Evolutionary conservation across 2,329 filamentous ascomycete genomes (phyloP).

Genomic region (Arthrobotrys conoides): DNA sequence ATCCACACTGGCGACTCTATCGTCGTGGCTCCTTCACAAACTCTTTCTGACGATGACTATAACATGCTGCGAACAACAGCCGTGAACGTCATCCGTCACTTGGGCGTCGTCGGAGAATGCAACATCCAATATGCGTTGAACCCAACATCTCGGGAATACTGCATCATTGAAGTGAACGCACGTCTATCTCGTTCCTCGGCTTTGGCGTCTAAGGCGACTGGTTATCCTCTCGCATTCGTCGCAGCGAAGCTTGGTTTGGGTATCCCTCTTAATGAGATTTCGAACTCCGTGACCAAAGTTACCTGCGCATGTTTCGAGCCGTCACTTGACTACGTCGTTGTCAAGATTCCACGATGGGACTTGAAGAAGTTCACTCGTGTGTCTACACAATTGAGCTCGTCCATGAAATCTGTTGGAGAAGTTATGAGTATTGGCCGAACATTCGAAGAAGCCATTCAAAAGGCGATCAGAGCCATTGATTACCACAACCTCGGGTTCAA

Average conservation of each 20-base stretch:
- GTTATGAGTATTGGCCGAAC: conserved; percentile 98
- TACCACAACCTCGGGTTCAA: conserved; percentile 96
- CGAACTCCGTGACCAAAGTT: conserved; percentile 93
- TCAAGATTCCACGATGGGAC: conserved; percentile 99
- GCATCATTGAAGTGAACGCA: conserved; percentile 99
- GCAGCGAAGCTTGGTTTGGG: conserved; percentile 95
- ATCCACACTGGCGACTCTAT: conserved; percentile 99
- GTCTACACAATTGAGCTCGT: conserved; percentile 93
- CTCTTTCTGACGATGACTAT: conserved; percentile 96
- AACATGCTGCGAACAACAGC: conserved; percentile 98
- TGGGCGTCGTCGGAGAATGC: conserved; percentile 97
- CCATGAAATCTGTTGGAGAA: conserved; percentile 99
- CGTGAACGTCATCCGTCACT: conserved; percentile 95
- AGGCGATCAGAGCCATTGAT: conserved; percentile 95
- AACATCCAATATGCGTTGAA: conserved; percentile 99
- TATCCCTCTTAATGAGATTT: conserved; percentile 95
- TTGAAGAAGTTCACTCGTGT: conserved; percentile 98
- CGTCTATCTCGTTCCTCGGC: conserved; percentile 95
- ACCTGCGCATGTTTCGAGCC: conserved; percentile 99
- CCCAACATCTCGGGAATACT: conserved; percentile 94
- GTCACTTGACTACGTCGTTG: conserved; percentile 96
- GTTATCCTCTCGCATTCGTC: conserved; percentile 95
- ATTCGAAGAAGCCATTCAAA: conserved; percentile 98
- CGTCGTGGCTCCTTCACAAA: conserved; percentile 96
- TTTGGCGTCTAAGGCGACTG: conserved; percentile 95